A percentile compares a stretch with the other conserved stretches of the same genome.
phyloP scores from a whole-genome alignment of 2,329 filamentous ascomycete species.

The Tolypocladium paradoxum region DNA sequence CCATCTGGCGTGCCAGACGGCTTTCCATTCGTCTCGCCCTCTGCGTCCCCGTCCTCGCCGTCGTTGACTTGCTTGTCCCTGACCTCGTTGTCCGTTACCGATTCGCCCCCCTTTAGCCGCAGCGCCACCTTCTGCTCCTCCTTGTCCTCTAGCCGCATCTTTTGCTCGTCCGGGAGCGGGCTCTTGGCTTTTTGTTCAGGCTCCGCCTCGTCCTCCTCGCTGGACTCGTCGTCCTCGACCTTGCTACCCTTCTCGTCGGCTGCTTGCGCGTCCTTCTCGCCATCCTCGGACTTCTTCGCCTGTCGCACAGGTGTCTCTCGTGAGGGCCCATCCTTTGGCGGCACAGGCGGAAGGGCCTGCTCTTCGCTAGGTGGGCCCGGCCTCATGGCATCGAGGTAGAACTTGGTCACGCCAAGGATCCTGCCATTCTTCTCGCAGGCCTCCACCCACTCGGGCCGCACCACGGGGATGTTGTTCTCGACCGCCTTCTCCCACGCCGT shows the following conservation, averaged over 20 bases:
- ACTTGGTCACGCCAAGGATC: slow-evolving; percentile 88
- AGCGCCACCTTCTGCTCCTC: slow-evolving; percentile 43
- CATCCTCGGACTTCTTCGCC: slow-evolving; percentile 15
- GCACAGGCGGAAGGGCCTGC: slow-evolving; percentile 17
- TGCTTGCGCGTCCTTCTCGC: slow-evolving; percentile 9
- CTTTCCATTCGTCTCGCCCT: slow-evolving; percentile 24
- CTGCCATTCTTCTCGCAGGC: slow-evolving; percentile 90
- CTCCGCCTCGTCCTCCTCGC: slow-evolving; percentile 10
- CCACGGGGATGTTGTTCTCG: slow-evolving; percentile 96
- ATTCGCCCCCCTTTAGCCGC: slow-evolving; percentile 21
- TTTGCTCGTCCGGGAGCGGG: slow-evolving; percentile 37
- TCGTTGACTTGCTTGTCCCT: slow-evolving; percentile 17
- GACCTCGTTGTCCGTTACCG: slow-evolving; percentile 18
- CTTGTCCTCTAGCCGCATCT: slow-evolving; percentile 43
- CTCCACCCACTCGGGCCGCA: slow-evolving; percentile 92
- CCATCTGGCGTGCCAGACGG: slow-evolving; percentile 40
- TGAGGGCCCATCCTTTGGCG: slow-evolving; percentile 12
- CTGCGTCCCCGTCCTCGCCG: slow-evolving; percentile 21
- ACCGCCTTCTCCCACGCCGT: slow-evolving; percentile 91
- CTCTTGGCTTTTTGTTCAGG: slow-evolving; percentile 26
- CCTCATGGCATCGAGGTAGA: slow-evolving; percentile 76
- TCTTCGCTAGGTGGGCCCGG: slow-evolving; percentile 31
- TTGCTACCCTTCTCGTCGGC: slow-evolving; percentile 15
- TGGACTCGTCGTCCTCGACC: slow-evolving; percentile 7
- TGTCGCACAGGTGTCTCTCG: slow-evolving; percentile 11